Evolutionary conservation across 2,329 filamentous ascomycete genomes (phyloP).

Genomic region (Fonsecaea multimorphosa): DNA sequence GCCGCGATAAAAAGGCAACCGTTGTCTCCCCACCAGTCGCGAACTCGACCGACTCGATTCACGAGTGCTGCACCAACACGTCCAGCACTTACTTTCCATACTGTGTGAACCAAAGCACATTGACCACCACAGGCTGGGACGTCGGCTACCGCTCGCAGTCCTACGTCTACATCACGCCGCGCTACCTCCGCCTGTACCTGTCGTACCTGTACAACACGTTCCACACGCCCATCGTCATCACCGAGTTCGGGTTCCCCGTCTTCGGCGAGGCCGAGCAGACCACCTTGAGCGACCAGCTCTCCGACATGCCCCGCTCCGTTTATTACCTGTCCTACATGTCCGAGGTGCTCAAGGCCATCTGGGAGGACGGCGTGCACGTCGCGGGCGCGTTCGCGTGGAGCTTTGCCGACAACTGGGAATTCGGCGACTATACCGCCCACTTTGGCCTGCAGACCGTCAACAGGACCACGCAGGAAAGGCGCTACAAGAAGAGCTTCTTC

Average conservation of each 20-base stretch:
- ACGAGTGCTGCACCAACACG: slow-evolving; percentile 56
- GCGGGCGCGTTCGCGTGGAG: slow-evolving; percentile 62
- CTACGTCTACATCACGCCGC: slow-evolving; percentile 55
- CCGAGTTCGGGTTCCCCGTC: slow-evolving; percentile 65
- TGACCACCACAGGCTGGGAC: slow-evolving; percentile 61
- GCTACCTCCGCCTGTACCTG: slow-evolving; percentile 63
- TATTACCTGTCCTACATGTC: slow-evolving; percentile 63
- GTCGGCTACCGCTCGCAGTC: slow-evolving; percentile 56
- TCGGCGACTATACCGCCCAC: slow-evolving; percentile 52
- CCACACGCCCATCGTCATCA: slow-evolving; percentile 54
- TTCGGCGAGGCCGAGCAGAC: slow-evolving; percentile 54
- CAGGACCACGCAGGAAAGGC: slow-evolving; percentile 57
- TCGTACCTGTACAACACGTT: slow-evolving; percentile 67
- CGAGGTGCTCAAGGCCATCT: slow-evolving; percentile 62
- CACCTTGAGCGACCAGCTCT: slow-evolving; percentile 57
- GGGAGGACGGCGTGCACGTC: slow-evolving; percentile 62
- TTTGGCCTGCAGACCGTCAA: slow-evolving; percentile 66
- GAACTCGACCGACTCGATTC: slow-evolving; percentile 48
- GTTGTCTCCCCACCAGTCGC: slow-evolving; percentile 56
- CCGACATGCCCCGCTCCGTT: slow-evolving; percentile 59
- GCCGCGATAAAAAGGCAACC: slow-evolving; percentile 43
- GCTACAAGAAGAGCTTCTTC: slow-evolving; percentile 66
- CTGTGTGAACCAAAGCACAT: slow-evolving; percentile 58
- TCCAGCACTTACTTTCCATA: slow-evolving; percentile 57
- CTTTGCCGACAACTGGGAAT: slow-evolving; percentile 55